Conservation (phyloP, 1,284 basidiomycete genomes). For the Cutaneotrichosporon cavernicola region DNA sequence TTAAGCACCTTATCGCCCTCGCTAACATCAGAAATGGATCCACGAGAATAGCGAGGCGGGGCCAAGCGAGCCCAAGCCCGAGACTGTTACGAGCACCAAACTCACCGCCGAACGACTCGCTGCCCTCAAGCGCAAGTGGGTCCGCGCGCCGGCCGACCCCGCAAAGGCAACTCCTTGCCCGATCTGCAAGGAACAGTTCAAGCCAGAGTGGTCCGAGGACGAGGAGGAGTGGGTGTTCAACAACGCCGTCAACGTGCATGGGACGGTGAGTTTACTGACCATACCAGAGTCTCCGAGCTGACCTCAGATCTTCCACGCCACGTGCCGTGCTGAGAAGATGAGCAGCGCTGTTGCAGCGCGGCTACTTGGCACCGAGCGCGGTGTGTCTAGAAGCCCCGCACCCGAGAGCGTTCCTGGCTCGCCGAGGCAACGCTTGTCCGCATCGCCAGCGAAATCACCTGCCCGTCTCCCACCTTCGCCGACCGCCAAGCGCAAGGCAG, state of each 20-base stretch:
- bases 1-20: constrained; percentile 26
- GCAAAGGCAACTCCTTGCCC: constrained; percentile 84
- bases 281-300: not conserved
- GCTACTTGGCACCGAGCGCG: constrained; percentile 25
- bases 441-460: constrained; percentile 10
- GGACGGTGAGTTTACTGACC: constrained; percentile 60
- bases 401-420: constrained; percentile 8
- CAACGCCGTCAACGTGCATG: constrained; percentile 81
- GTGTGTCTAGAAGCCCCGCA: constrained; percentile 15
- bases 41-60: constrained; percentile 57
- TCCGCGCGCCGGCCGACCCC: constrained; percentile 72
- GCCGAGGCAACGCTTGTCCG: not conserved
- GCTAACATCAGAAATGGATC: constrained; percentile 65
- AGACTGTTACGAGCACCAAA: constrained; percentile 19
- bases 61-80: constrained; percentile 27
- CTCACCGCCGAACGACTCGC: constrained; percentile 68
- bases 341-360: constrained; percentile 32
- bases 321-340: constrained; percentile 72
- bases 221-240: constrained; percentile 99
- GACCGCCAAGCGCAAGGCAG: constrained; percentile 26
- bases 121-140: constrained; percentile 72
- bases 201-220: constrained; percentile 90
- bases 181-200: constrained; percentile 92
- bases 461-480: constrained; percentile 1
- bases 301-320: constrained; percentile 79